phyloP scores from a whole-genome alignment of 2,329 filamentous ascomycete species.

The Didymella pinodella region DNA sequence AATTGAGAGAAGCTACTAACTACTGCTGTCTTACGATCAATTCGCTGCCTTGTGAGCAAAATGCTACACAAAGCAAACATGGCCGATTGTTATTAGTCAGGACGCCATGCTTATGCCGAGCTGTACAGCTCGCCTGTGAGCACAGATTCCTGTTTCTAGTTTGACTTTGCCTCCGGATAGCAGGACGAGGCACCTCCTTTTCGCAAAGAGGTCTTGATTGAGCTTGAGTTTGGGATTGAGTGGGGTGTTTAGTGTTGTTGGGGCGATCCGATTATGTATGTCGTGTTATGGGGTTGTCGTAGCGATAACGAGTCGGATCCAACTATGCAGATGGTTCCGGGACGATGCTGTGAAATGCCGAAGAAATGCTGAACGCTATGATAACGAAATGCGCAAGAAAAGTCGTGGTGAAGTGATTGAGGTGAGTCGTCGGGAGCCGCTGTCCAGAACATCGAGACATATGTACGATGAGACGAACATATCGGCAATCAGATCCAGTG shows the following conservation, averaged over 20 bases:
- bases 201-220: not conserved
- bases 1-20: conserved; percentile 11
- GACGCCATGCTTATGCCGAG: not conserved
- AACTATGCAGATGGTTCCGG: conserved; percentile 12
- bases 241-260: conserved; percentile 16
- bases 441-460: conserved; percentile 8
- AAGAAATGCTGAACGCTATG: conserved; percentile 20
- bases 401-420: conserved; percentile 2
- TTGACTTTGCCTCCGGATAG: conserved; percentile 1
- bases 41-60: not conserved
- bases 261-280: conserved; percentile 7
- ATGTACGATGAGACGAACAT: not conserved
- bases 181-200: conserved; percentile 4
- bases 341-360: conserved; percentile 15
- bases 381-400: conserved; percentile 2
- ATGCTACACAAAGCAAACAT: conserved; percentile 4
- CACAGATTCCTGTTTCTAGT: not conserved
- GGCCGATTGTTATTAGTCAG: not conserved
- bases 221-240: conserved; percentile 11
- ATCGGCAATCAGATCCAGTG: conserved; percentile 4
- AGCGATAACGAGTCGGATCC: conserved; percentile 1
- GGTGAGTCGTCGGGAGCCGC: not conserved
- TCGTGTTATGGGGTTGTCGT: conserved; percentile 1
- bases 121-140: not conserved
- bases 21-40: conserved; percentile 10